These are phyloP conservation scores for Erodium chrysanthum DNA, from an alignment of 441 rosid species.

Conservation along the genomic window DNA sequence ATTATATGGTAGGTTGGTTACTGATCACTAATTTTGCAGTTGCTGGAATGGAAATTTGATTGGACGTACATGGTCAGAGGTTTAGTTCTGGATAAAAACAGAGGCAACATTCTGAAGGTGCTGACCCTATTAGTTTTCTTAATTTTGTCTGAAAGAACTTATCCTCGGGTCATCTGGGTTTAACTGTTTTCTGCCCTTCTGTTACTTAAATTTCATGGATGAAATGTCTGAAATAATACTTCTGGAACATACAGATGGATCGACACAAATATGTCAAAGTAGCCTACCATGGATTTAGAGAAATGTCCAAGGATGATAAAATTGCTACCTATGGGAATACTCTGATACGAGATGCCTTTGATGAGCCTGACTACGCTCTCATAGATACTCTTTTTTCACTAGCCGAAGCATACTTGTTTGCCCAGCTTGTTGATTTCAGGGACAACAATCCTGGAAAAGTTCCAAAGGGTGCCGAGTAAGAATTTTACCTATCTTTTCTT, in stretches of 20 bases:
- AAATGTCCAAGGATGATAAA: constrained; percentile 86
- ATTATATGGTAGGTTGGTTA: constrained; percentile 7
- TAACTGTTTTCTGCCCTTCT: neutral
- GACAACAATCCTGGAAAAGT: constrained; percentile 67
- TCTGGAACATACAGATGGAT: constrained; percentile 62
- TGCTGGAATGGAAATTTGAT: constrained; percentile 76
- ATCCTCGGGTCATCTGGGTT: neutral
- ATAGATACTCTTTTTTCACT: constrained; percentile 90
- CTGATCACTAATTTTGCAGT: constrained; percentile 33
- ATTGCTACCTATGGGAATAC: constrained; percentile 76
- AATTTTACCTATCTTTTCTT: neutral
- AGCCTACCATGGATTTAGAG: constrained; percentile 95
- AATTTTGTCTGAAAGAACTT: neutral
- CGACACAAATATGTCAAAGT: constrained; percentile 94
- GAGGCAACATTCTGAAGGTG: constrained; percentile 97
- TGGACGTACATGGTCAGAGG: constrained; percentile 98
- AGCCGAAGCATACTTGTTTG: constrained; percentile 93
- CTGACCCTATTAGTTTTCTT: constrained; percentile 6
- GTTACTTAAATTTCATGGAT: constrained; percentile 9
- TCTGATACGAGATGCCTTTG: constrained; percentile 77
- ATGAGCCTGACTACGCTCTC: constrained; percentile 91
- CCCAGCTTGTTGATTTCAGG: constrained; percentile 85
- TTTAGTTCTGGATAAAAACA: constrained; percentile 88
- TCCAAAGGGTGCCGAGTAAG: constrained; percentile 59
- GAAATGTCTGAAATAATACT: constrained; percentile 10